Evolutionary conservation across 192 early-diverging fungal genomes (phyloP).

Genomic region (Podila verticillata): DNA sequence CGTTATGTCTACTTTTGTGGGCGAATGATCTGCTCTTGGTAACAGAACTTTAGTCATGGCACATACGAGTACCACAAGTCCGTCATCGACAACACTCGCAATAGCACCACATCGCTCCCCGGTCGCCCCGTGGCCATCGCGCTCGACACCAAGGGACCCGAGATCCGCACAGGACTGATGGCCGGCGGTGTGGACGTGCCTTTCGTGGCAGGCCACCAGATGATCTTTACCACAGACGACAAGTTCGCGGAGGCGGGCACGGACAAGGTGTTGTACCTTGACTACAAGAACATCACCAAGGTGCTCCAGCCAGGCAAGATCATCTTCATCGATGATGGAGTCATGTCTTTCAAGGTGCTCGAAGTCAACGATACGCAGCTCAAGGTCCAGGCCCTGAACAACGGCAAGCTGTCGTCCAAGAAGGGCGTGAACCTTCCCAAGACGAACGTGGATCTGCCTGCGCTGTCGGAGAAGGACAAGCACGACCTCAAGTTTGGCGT

Average conservation of each 20-base stretch:
- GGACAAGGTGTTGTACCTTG: conserved; percentile 71
- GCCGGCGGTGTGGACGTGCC: conserved; percentile 68
- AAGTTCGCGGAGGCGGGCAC: conserved; percentile 62
- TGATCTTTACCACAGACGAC: conserved; percentile 75
- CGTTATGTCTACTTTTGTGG: background rate
- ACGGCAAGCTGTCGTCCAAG: conserved; percentile 83
- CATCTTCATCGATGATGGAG: conserved; percentile 92
- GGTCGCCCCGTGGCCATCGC: conserved; percentile 72
- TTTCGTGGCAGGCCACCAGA: conserved; percentile 71
- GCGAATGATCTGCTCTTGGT: background rate
- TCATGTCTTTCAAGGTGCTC: conserved; percentile 92
- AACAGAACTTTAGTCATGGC: conserved; percentile 50
- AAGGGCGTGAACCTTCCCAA: conserved; percentile 95
- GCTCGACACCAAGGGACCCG: conserved; percentile 84
- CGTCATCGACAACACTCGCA: conserved; percentile 77
- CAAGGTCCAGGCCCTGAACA: conserved; percentile 74
- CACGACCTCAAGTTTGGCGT: conserved; percentile 87
- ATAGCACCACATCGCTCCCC: conserved; percentile 48
- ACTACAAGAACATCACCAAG: conserved; percentile 80
- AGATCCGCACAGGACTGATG: conserved; percentile 81
- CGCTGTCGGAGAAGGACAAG: conserved; percentile 92
- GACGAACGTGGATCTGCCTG: conserved; percentile 86
- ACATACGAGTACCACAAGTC: conserved; percentile 70
- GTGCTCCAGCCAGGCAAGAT: conserved; percentile 71
- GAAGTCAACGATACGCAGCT: conserved; percentile 65